Evolutionary conservation across 345 rosid species (phyloP), one percentile per base, ranked within the genome.

Genomic region (Eucalyptus sp.): DNA sequence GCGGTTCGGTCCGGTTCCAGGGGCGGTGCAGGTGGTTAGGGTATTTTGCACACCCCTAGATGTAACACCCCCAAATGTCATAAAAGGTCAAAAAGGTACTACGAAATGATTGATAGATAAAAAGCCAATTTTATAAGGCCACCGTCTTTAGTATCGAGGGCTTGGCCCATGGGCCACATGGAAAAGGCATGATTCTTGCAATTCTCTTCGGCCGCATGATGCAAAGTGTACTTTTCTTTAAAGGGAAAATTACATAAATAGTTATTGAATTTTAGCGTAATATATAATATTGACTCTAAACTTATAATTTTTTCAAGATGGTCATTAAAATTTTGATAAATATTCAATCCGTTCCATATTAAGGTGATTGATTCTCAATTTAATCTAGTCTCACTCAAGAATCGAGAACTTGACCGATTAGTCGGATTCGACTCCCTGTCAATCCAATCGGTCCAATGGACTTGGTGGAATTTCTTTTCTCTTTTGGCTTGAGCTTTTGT

Each of bases 371-470:
- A 56, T 56, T 56, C 0, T 18, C 3, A 24, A 0, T 56, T 24
- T 56, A 3, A 1, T 56, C 0, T 0, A 4, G 0, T 56, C 2
- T 3, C 0, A 56, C 13, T 24, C 0, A 56, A 24, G 1, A 22
- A 56, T 56, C 0, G 8, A 0, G 6, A 56, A 56, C 0, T 7
- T 0, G 0, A 56, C 0, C 4, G 2, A 24, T 0, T 56, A 56
- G 6, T 24, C 0, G 0, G 27, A 24, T 56, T 8, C 1, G 2
- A 3, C 2, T 56, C 5, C 0, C 1, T 2, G 0, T 1, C 2
- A 24, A 1, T 20, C 4, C 1, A 22, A 0, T 22, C 0, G 3
- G 1, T 20, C 0, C 0, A 56, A 24, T 56, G 6, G 6, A 24
- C 2, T 0, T 0, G 6, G 2, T 56, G 62, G 2, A 24, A 10